Evolutionary conservation across 257 asterid genomes (phyloP), one percentile per base, ranked within the genome.

Genomic region (Solanum tarijense): DNA sequence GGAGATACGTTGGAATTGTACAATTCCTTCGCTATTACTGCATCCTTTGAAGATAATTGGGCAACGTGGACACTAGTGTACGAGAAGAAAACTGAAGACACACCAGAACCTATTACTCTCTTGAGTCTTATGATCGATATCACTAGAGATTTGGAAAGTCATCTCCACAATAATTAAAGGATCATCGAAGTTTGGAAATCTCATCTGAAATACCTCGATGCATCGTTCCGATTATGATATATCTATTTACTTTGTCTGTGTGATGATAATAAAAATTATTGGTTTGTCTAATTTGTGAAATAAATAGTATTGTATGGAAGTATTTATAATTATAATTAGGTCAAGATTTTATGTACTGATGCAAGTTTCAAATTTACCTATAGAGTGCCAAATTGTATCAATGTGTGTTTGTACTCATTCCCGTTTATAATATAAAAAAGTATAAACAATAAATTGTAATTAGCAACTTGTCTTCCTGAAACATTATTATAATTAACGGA

Each of bases 1-100:
- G 95, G 95, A 52, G 93, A 92, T 87, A 81, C 92, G 3, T 9
- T 92, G 93, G 92, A 92, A 87, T 16, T 86, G 4, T 93, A 91
- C 90, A 89, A 91, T 62, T 25, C 39, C 27, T 27, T 93, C 65
- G 65, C 86, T 31, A 91, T 92, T 2, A 93, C 89, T 48, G 88
- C 87, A 7, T 88, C 36, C 1, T 94, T 90, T 6, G 92, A 90
- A 2, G 84, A 90, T 35, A 91, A 88, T 60, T 39, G 91, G 6
- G 90, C 89, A 0, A 93, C 90, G 0, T 93, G 94, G 91, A 89
- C 91, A 0, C 23, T 93, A 1, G 91, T 89, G 38, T 93, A 91
- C 43, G 94, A 92, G 89, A 93, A 92, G 31, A 27, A 88, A 58
- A 84, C 34, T 2, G 91, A 88, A 52, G 88, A 88, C 35, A 65